These are phyloP conservation scores for Fusarium neocosmosporiellum DNA, from an alignment of 2,329 filamentous ascomycete species.

Conservation along the genomic window DNA sequence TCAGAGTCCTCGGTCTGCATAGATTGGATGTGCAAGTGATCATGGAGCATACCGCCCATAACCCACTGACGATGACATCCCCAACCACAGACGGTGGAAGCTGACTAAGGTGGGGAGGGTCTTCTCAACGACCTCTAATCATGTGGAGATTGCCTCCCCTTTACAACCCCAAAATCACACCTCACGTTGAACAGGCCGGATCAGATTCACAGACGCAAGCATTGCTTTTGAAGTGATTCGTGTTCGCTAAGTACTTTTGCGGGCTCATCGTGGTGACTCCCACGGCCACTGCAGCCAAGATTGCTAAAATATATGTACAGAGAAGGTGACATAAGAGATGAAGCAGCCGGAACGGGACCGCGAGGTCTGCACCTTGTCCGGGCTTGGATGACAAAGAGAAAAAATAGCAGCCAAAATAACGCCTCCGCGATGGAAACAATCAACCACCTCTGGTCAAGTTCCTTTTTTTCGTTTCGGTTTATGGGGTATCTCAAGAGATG, in stretches of 20 bases:
- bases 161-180: not conserved
- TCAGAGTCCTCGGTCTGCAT: not conserved
- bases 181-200: not conserved
- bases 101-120: constrained; percentile 25
- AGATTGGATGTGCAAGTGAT: not conserved
- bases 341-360: constrained; percentile 5
- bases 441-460: not conserved
- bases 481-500: constrained; percentile 24
- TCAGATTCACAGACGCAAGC: not conserved
- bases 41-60: not conserved
- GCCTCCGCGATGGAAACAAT: constrained; percentile 3
- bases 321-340: constrained; percentile 31
- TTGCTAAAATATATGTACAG: constrained; percentile 30
- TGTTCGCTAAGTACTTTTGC: constrained; percentile 25
- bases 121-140: constrained; percentile 16
- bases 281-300: constrained; percentile 6
- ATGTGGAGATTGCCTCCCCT: not conserved
- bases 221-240: not conserved
- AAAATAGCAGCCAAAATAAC: constrained; percentile 13
- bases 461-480: constrained; percentile 4
- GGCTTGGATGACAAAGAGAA: not conserved
- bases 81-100: not conserved
- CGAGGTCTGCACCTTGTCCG: constrained; percentile 14
- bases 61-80: not conserved
- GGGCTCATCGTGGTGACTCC: constrained; percentile 1